Percentiles rank a stretch among this genome's conserved stretches.
Evolutionary conservation across 768 basidiomycete species (phyloP).

Genomic region (Phanerodontia chrysosporium): DNA sequence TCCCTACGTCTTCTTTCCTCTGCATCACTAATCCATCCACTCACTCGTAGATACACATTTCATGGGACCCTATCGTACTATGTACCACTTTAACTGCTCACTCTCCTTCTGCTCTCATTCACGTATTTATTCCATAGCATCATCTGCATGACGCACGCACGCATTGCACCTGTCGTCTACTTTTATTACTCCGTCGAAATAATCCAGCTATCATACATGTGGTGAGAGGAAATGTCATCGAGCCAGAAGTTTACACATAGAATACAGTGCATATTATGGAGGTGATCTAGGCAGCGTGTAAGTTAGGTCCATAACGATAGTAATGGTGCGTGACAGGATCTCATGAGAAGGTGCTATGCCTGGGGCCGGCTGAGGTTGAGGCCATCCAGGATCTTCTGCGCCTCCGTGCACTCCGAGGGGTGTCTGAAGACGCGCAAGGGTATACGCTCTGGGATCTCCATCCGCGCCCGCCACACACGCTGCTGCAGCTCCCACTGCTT

Average conservation of each 20-base stretch:
- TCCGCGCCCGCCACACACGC: constrained; percentile 60
- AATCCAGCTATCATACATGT: neutral
- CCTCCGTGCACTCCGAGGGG: constrained; percentile 69
- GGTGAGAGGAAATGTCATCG: neutral
- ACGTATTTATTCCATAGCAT: neutral
- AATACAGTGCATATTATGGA: neutral
- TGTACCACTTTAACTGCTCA: neutral
- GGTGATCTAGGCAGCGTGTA: neutral
- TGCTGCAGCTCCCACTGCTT: constrained; percentile 55
- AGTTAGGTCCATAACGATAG: neutral
- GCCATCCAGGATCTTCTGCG: constrained; percentile 32
- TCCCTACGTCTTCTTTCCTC: neutral
- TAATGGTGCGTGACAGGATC: neutral
- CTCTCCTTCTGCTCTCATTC: neutral
- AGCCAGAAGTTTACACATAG: neutral
- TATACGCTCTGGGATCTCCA: constrained; percentile 52
- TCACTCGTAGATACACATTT: neutral
- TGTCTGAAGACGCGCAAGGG: constrained; percentile 62
- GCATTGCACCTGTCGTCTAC: neutral
- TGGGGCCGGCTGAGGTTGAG: constrained; percentile 6
- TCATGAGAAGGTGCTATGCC: neutral
- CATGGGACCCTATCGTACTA: neutral
- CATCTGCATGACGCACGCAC: neutral
- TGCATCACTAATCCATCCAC: neutral
- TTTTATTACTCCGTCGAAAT: neutral